Evolutionary conservation across 1,284 basidiomycete genomes (phyloP).

Genomic region (Tylopilus sp.): DNA sequence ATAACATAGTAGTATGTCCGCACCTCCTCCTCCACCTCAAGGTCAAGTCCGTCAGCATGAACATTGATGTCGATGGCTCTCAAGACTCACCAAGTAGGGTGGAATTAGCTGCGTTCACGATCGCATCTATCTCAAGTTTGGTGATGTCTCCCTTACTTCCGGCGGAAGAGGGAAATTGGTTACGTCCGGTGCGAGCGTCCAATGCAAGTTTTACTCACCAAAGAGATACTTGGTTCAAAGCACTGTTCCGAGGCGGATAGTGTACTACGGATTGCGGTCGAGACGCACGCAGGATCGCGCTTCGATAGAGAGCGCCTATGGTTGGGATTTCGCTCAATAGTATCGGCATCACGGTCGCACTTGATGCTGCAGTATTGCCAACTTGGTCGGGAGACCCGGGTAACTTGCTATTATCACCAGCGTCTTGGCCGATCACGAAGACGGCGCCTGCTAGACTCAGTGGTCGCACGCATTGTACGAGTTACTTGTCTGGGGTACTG

Average conservation of each 20-base stretch:
- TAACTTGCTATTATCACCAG: neutral
- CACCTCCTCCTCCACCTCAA: slow-evolving; percentile 64
- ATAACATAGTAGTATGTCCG: slow-evolving; percentile 15
- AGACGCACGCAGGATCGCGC: slow-evolving; percentile 31
- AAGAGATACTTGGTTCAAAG: slow-evolving; percentile 54
- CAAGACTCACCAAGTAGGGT: slow-evolving; percentile 56
- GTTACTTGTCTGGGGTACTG: neutral
- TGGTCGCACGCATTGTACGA: neutral
- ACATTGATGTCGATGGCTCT: neutral
- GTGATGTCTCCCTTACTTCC: slow-evolving; percentile 76
- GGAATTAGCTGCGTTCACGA: slow-evolving; percentile 86
- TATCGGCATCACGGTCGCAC: slow-evolving; percentile 31
- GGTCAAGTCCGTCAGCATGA: neutral
- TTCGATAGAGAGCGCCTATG: slow-evolving; percentile 47
- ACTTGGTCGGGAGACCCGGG: neutral
- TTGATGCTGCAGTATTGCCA: slow-evolving; percentile 3
- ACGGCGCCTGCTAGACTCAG: neutral
- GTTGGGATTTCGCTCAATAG: slow-evolving; percentile 46
- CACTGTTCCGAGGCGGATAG: slow-evolving; percentile 35
- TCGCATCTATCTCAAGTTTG: slow-evolving; percentile 63
- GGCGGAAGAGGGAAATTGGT: neutral
- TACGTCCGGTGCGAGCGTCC: neutral
- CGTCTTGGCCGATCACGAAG: neutral
- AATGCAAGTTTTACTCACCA: slow-evolving; percentile 43
- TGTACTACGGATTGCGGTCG: slow-evolving; percentile 20